Base-by-base conservation (phyloP, 1,139 yeast species). In the Candida dubliniensis region DNA sequence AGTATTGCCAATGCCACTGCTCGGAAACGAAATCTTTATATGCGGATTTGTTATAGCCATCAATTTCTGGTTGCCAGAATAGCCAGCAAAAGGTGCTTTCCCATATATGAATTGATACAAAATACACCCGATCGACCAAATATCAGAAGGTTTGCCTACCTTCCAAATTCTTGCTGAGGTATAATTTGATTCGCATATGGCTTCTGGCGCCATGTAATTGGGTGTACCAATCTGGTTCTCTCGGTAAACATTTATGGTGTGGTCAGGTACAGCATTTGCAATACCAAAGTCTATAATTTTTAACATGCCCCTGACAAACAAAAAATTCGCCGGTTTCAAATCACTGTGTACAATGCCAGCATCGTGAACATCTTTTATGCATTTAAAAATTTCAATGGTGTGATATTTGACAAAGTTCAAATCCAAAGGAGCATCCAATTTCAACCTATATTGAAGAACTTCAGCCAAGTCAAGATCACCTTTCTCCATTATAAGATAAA, bases 111-210 rank as follows among this genome's bases (percentile, higher is more conserved):
- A 89, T 64, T 93, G 98, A 65, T 91, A 93, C 3, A 93, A 74
- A 5, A 93, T 93, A 62, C 99, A 90, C 0, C 99, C 99, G 66
- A 96, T 87, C 15, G 98, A 90, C 99, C 99, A 93, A 10, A 95
- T 83, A 67, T 93, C 99, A 1, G 98, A 87, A 0, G 99, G 96
- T 57, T 83, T 86, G 1, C 99, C 98, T 7, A 91, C 96, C 60
- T 82, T 87, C 95, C 95, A 86, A 44, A 84, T 69, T 38, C 53
- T 66, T 42, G 56, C 44, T 6, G 51, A 40, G 1, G 61, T 49
- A 46, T 67, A 71, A 47, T 63, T 74, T 43, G 81, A 79, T 61
- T 84, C 96, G 36, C 85, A 74, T 45, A 91, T 69, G 0, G 98
- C 89, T 62, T 93, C 99, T 0, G 99, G 99, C 0, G 99, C 97